phyloP scores from a whole-genome alignment of 768 basidiomycete species.

The Lactarius tabidus region DNA sequence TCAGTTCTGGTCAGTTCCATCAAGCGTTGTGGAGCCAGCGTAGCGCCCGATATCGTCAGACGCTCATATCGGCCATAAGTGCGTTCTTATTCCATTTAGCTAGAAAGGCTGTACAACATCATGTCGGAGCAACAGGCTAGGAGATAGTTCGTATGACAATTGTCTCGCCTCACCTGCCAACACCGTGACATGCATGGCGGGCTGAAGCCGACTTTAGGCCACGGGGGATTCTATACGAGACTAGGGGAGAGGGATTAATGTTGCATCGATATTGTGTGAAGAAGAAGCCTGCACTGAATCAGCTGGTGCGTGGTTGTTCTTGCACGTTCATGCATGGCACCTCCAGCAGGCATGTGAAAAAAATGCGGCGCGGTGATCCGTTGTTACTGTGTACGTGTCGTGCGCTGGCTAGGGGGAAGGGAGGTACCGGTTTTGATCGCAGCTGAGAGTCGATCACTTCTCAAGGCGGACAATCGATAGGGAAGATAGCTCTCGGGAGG shows the following conservation, averaged over 20 bases:
- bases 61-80: neutral
- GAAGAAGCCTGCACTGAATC: conserved; percentile 14
- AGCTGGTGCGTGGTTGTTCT: conserved; percentile 25
- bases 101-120: neutral
- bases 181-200: neutral
- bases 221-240: neutral
- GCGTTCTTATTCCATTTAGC: neutral
- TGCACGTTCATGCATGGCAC: conserved; percentile 13
- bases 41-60: neutral
- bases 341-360: conserved; percentile 27
- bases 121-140: neutral
- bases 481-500: conserved; percentile 47
- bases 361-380: conserved; percentile 30
- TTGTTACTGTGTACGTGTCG: conserved; percentile 38
- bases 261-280: conserved; percentile 12
- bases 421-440: conserved; percentile 47
- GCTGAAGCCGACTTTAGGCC: neutral
- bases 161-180: neutral
- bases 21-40: neutral
- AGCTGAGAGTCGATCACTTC: conserved; percentile 46
- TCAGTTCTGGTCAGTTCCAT: too few species aligned
- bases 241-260: neutral
- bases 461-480: conserved; percentile 36
- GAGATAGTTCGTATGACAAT: neutral
- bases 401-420: conserved; percentile 35